phyloP scores from a whole-genome alignment of 208 protist species.

The Leishmania tarentolae region DNA sequence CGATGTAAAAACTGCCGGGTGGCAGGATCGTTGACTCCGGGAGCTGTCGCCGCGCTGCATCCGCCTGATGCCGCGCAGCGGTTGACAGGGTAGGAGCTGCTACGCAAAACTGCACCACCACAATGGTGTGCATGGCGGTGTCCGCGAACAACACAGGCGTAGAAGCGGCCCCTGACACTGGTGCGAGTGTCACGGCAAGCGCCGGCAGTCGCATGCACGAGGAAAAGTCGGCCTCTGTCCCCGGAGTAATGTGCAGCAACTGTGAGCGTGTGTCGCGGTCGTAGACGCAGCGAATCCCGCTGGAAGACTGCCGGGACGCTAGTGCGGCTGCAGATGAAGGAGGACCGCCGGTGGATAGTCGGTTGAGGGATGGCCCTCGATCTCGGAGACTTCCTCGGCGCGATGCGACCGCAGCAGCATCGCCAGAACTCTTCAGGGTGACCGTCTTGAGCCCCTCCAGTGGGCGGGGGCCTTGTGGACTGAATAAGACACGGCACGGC shows the following conservation, averaged over 20 bases:
- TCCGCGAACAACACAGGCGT: neutral
- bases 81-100: slow-evolving; percentile 7
- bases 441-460: slow-evolving; percentile 52
- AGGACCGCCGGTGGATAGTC: neutral
- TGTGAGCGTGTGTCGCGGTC: slow-evolving; percentile 72
- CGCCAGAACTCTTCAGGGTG: neutral
- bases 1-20: slow-evolving; percentile 22
- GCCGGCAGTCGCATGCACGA: slow-evolving; percentile 25
- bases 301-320: neutral
- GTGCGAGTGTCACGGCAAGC: neutral
- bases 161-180: neutral
- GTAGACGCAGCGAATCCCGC: slow-evolving; percentile 52
- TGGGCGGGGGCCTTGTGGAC: slow-evolving; percentile 72
- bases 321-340: neutral
- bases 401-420: neutral
- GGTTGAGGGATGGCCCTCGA: slow-evolving; percentile 1
- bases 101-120: slow-evolving; percentile 65
- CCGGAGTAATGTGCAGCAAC: slow-evolving; percentile 64
- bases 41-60: neutral
- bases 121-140: slow-evolving; percentile 18
- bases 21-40: slow-evolving; percentile 1
- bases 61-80: neutral
- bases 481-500: slow-evolving; percentile 68
- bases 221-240: slow-evolving; percentile 53
- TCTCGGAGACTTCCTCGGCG: neutral